phyloP scores from a whole-genome alignment of 371 early-diverging fungal species.

The Apophysomyces ossiformis region DNA sequence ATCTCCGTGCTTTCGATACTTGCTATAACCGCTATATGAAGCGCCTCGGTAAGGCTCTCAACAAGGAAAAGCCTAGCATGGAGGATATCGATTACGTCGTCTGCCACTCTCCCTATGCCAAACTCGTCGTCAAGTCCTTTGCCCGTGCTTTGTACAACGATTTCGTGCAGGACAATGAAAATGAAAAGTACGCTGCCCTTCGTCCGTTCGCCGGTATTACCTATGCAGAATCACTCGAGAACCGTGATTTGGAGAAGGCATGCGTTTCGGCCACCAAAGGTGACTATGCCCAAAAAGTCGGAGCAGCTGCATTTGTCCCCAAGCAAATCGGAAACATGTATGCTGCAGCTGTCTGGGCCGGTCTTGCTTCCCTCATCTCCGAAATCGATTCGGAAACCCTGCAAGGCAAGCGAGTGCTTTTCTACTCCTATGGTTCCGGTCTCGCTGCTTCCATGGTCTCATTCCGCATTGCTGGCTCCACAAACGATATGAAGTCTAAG shows the following conservation, averaged over 20 bases:
- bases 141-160: slow-evolving; percentile 89
- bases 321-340: slow-evolving; percentile 98
- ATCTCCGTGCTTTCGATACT: slow-evolving; percentile 88
- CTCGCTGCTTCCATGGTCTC: slow-evolving; percentile 95
- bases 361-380: slow-evolving; percentile 85
- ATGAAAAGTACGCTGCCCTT: slow-evolving; percentile 63
- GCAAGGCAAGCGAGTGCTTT: slow-evolving; percentile 80
- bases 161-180: slow-evolving; percentile 79
- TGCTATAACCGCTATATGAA: slow-evolving; percentile 86
- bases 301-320: slow-evolving; percentile 81
- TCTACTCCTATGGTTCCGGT: slow-evolving; percentile 98
- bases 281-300: slow-evolving; percentile 76
- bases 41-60: slow-evolving; percentile 63
- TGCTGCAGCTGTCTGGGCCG: slow-evolving; percentile 92
- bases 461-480: slow-evolving; percentile 75
- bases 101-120: slow-evolving; percentile 97
- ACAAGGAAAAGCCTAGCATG: slow-evolving; percentile 60
- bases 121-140: slow-evolving; percentile 94
- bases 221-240: slow-evolving; percentile 78
- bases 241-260: slow-evolving; percentile 89
- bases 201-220: slow-evolving; percentile 61
- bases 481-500: slow-evolving; percentile 61
- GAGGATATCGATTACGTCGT: slow-evolving; percentile 81
- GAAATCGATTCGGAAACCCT: slow-evolving; percentile 72
- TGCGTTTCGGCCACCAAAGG: slow-evolving; percentile 82